Conservation (phyloP, 2,329 filamentous ascomycete genomes). For the Neofusicoccum parvum region DNA sequence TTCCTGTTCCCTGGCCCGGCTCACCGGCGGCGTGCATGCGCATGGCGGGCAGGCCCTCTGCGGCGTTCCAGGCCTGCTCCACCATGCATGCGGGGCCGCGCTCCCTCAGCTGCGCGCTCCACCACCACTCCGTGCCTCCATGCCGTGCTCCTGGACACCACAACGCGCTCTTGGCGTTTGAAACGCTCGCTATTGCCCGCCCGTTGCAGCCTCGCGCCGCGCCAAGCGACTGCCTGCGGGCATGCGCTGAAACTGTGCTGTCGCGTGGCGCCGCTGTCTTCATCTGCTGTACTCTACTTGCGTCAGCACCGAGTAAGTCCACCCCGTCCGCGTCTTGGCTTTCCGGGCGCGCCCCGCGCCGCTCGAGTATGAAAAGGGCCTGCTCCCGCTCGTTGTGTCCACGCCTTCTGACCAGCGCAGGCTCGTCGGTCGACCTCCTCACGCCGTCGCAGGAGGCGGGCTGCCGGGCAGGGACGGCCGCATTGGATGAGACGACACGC, state of each 20-base stretch:
- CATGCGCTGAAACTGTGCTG: neutral
- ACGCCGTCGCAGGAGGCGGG: neutral
- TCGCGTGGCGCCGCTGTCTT: neutral
- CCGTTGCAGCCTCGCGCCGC: neutral
- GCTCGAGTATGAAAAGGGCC: neutral
- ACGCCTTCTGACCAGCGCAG: neutral
- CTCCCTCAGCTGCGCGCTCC: neutral
- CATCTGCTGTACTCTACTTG: neutral
- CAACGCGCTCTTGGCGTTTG: slow-evolving; percentile 9
- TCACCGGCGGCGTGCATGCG: slow-evolving; percentile 3
- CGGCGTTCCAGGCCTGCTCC: slow-evolving; percentile 15
- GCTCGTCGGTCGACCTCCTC: neutral
- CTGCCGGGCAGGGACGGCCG: no score
- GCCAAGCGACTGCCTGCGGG: neutral
- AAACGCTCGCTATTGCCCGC: neutral
- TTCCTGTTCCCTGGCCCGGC: neutral
- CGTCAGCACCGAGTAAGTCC: neutral
- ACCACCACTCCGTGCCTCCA: neutral
- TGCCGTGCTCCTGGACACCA: neutral
- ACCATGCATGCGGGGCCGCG: slow-evolving; percentile 4
- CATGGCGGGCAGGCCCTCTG: neutral
- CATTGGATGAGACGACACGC: neutral
- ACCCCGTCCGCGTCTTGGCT: neutral
- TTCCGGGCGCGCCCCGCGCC: neutral
- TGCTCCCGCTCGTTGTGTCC: neutral